These are phyloP conservation scores for Russula emetica DNA, from an alignment of 768 basidiomycete genomes.

Conservation along the genomic window DNA sequence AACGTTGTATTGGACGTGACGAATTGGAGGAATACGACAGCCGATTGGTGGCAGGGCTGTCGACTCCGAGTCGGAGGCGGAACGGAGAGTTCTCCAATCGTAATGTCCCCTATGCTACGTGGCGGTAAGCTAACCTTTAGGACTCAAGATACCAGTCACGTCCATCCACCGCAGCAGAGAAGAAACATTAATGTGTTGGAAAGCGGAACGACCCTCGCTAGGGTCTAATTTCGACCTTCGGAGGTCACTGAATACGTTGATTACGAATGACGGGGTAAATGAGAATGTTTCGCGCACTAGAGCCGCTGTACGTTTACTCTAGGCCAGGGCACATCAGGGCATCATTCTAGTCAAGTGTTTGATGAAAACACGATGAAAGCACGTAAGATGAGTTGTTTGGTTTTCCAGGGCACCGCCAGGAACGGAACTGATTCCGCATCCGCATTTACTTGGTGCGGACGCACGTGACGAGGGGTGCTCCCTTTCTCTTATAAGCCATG, in stretches of 20 bases:
- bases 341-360: neutral
- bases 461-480: constrained; percentile 6
- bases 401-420: neutral
- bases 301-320: constrained; percentile 22
- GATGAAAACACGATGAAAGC: neutral
- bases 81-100: neutral
- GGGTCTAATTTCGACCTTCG: neutral
- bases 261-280: neutral
- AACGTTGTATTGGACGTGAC: neutral
- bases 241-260: neutral
- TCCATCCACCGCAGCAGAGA: neutral
- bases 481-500: constrained; percentile 7
- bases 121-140: constrained; percentile 11
- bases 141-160: neutral
- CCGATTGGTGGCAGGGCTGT: too few relatives aligned
- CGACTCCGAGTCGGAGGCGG: too few relatives aligned
- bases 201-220: neutral
- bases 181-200: neutral
- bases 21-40: neutral
- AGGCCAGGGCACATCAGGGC: neutral
- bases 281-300: neutral
- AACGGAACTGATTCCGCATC: neutral
- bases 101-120: neutral
- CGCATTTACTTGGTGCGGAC: neutral
- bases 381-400: neutral